Evolutionary conservation across 768 basidiomycete genomes (phyloP), one percentile per base, ranked within the genome.

Genomic region (Collybiopsis confluens): DNA sequence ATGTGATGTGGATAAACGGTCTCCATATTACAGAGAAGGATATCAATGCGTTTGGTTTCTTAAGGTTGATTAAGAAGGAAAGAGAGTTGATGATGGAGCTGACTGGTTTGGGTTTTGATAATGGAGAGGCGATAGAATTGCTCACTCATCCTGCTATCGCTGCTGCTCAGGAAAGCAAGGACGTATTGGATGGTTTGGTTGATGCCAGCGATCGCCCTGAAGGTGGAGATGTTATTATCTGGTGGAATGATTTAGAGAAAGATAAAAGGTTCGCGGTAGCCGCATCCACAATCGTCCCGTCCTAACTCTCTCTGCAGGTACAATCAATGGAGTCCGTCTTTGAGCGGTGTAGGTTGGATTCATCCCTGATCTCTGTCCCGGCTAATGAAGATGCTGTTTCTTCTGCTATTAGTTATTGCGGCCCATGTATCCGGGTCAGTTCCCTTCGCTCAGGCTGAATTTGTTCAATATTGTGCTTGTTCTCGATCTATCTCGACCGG

Each of bases 201-300:
- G 97, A 98, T 67, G 88, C 93, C 1, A 92, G 89, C 54, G 96
- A 99, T 68, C 74, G 90, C 16, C 62, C 64, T 2, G 97, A 99
- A 65, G 91, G 80, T 1, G 92, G 86, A 0, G 76, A 70, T 33
- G 76, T 88, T 3, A 77, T 95, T 36, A 64, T 85, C 1, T 98
- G 90, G 82, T 90, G 88, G 86, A 99, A 98, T 66, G 86, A 99
- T 63, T 68, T 98, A 18, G 87, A 91, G 70, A 88, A 82, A 58
- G 97, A 98, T 67, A 73, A 70, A 37, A 75, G 83, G 1, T 36
- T 28, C 54, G 50, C 16, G 57, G 59, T 38, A 20, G n/a, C 48
- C 16, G 35, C 1, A 30, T 4, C 4, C 24, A 15, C 43, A 47
- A 13, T 21, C 24, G n/a, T 43, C 21, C 16, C 11, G 27, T 59